Conservation (phyloP, 495 filamentous ascomycete genomes). For the Mytilinidion resinicola region DNA sequence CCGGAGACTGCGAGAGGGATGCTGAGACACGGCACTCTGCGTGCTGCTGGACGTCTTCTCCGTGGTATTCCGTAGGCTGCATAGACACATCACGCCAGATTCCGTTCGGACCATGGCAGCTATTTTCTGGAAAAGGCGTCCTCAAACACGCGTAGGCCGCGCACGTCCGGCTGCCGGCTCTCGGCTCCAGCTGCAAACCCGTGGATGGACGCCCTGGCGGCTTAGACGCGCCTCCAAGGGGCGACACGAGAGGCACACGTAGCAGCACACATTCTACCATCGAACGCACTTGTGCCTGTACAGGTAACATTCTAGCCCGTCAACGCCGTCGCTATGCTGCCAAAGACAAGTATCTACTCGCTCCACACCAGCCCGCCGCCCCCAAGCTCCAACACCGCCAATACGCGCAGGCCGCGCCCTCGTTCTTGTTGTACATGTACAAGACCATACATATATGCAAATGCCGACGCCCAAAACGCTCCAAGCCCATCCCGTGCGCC, state of each 20-base stretch:
- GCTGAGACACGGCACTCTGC: too few relatives aligned
- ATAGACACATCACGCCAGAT: too few relatives aligned
- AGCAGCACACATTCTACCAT: neutral
- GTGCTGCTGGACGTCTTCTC: too few relatives aligned
- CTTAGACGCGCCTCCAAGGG: neutral
- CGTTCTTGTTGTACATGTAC: conserved; percentile 3
- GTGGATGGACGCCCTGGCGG: neutral
- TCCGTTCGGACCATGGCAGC: too few relatives aligned
- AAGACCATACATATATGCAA: neutral
- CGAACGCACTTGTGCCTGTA: neutral
- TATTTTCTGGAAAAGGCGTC: too few relatives aligned
- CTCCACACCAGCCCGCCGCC: neutral
- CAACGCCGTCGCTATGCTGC: conserved; percentile 30
- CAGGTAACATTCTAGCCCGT: neutral
- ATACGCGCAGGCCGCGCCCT: neutral
- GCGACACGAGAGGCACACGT: neutral
- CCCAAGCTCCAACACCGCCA: neutral
- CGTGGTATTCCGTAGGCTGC: too few relatives aligned
- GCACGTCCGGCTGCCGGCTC: too few relatives aligned
- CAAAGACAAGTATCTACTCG: neutral
- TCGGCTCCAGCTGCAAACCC: too few relatives aligned
- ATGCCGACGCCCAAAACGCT: neutral
- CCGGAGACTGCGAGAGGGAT: too few relatives aligned
- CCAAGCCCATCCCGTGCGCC: conserved; percentile 4
- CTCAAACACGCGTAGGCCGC: too few relatives aligned